Evolutionary conservation across 305 asterid species (phyloP).

Genomic region (Solanum aculeatissimum): DNA sequence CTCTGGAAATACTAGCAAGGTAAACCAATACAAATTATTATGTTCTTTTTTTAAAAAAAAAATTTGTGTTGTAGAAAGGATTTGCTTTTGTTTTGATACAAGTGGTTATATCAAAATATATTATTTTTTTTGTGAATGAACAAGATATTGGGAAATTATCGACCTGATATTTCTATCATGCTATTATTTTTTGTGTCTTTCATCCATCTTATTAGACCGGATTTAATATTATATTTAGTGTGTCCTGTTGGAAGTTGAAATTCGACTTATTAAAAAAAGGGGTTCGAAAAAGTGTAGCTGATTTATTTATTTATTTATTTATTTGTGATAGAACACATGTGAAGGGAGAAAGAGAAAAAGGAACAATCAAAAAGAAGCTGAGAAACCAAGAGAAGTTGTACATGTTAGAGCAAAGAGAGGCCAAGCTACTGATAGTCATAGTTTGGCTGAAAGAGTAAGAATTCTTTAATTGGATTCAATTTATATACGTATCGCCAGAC

Average conservation of each 20-base stretch:
- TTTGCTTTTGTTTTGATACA: neutral
- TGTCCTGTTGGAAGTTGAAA: neutral
- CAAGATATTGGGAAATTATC: neutral
- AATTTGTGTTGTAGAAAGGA: neutral
- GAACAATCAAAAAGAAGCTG: slow-evolving; percentile 33
- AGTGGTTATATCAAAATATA: neutral
- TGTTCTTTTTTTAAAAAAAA: neutral
- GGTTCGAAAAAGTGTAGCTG: neutral
- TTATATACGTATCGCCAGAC: neutral
- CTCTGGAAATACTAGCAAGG: slow-evolving; percentile 25
- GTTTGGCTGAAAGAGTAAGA: slow-evolving; percentile 92
- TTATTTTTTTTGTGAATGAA: neutral
- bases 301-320: neutral
- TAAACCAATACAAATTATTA: neutral
- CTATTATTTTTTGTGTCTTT: too few relatives aligned
- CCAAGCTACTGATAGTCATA: slow-evolving; percentile 79
- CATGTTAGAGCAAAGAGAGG: slow-evolving; percentile 99
- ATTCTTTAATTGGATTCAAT: neutral
- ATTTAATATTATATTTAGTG: neutral
- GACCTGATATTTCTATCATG: neutral
- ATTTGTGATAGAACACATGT: slow-evolving; percentile 17
- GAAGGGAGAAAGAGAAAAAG: slow-evolving; percentile 47
- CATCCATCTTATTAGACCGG: too few relatives aligned
- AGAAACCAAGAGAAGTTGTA: slow-evolving; percentile 73
- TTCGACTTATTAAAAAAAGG: neutral